Evolutionary conservation across 164 flowering plant species (phyloP).

Genomic region (Tinospora cordifolia): DNA sequence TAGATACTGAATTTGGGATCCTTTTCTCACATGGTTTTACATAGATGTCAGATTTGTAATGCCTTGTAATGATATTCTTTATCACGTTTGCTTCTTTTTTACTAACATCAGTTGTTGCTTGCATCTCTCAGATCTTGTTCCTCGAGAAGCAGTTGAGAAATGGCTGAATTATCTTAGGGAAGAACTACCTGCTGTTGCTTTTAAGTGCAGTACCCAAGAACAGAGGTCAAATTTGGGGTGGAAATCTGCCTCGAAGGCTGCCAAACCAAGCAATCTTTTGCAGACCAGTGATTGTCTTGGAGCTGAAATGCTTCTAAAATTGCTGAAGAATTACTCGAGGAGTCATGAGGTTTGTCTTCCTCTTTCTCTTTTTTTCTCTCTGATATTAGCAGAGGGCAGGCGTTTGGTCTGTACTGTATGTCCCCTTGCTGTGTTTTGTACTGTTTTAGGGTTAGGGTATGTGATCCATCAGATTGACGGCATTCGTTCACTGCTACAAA

Average conservation of each 20-base stretch:
- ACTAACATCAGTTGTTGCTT: not conserved
- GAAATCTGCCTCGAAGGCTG: constrained; percentile 38
- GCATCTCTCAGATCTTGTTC: constrained; percentile 79
- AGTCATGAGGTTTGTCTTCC: constrained; percentile 70
- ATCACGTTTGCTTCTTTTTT: constrained; percentile 1
- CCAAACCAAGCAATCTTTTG: constrained; percentile 42
- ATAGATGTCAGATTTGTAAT: not conserved
- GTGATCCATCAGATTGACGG: no score
- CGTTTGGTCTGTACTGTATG: not conserved
- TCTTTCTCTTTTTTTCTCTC: not conserved
- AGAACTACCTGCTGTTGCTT: constrained; percentile 92
- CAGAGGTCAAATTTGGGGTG: constrained; percentile 83
- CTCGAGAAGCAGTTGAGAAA: constrained; percentile 88
- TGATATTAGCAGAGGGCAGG: not conserved
- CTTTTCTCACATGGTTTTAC: not conserved
- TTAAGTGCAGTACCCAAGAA: constrained; percentile 91
- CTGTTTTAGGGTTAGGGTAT: no score
- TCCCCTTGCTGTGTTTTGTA: no score
- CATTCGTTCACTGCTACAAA: no score
- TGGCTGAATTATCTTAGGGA: constrained; percentile 93
- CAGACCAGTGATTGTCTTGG: constrained; percentile 98
- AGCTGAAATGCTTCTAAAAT: constrained; percentile 82
- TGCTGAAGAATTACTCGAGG: constrained; percentile 88
- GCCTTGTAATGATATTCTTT: not conserved
- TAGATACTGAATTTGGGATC: not conserved